These are phyloP conservation scores for Backusella macrospora DNA, from an alignment of 192 early-diverging fungal species.

Conservation along the genomic window DNA sequence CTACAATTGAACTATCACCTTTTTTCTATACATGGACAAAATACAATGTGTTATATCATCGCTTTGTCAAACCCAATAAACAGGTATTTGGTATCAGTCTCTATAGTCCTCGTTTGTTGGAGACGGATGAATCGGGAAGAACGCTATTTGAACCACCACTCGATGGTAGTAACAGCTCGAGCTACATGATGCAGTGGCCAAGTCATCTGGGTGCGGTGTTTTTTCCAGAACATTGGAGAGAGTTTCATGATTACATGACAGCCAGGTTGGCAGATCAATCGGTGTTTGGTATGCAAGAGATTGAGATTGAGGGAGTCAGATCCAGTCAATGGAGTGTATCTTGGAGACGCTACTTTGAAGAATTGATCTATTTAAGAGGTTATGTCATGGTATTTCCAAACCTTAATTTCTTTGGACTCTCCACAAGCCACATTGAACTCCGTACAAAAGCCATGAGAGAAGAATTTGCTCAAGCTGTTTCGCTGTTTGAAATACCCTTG, in stretches of 20 bases:
- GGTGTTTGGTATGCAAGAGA: conserved; percentile 45
- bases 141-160: conserved; percentile 45
- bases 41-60: conserved; percentile 53
- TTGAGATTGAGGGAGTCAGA: conserved; percentile 47
- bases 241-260: conserved; percentile 61
- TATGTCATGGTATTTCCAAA: conserved; percentile 65
- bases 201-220: conserved; percentile 59
- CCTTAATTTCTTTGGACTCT: conserved; percentile 52
- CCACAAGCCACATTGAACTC: conserved; percentile 59
- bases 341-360: conserved; percentile 61
- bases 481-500: conserved; percentile 42
- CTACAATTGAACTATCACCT: conserved; percentile 59
- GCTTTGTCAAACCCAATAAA: conserved; percentile 27
- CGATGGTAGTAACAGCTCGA: conserved; percentile 34
- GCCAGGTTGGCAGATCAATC: conserved; percentile 48
- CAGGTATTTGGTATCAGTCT: conserved; percentile 57
- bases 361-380: conserved; percentile 60
- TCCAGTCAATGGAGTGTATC: conserved; percentile 60
- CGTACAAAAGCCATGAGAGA: conserved; percentile 44
- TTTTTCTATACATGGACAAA: conserved; percentile 59
- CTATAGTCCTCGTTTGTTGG: conserved; percentile 52
- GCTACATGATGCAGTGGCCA: conserved; percentile 51
- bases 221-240: conserved; percentile 64
- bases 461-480: conserved; percentile 32
- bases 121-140: conserved; percentile 47